phyloP scores from a whole-genome alignment of 2,329 filamentous ascomycete species.

The Exophiala aquamarina region DNA sequence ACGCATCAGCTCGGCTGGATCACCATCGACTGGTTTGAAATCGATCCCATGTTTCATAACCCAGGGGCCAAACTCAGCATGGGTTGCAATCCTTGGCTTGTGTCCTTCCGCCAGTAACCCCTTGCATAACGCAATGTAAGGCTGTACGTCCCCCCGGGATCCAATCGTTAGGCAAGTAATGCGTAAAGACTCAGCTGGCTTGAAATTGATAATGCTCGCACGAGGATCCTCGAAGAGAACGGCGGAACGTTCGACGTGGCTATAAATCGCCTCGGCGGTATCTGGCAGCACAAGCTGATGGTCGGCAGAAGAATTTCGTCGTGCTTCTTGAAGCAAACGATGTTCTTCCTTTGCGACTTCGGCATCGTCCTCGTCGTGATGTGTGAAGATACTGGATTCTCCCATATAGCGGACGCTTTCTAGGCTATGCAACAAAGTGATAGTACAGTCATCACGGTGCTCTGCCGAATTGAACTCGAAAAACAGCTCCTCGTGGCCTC shows the following conservation, averaged over 20 bases:
- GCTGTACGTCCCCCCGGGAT: constrained; percentile 92
- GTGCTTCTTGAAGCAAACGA: constrained; percentile 74
- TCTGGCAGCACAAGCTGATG: constrained; percentile 24
- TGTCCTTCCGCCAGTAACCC: constrained; percentile 86
- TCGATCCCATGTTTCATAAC: constrained; percentile 91
- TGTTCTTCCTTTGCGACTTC: constrained; percentile 78
- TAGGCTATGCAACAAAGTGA: constrained; percentile 74
- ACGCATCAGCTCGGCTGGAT: constrained; percentile 91
- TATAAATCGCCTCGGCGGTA: constrained; percentile 26
- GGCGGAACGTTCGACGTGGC: constrained; percentile 36
- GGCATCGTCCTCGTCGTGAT: constrained; percentile 68
- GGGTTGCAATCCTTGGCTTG: constrained; percentile 82
- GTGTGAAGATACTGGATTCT: constrained; percentile 66
- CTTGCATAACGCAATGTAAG: constrained; percentile 95
- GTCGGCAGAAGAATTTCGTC: constrained; percentile 47
- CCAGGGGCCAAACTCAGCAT: constrained; percentile 86
- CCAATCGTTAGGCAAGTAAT: constrained; percentile 96
- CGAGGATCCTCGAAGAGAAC: constrained; percentile 82
- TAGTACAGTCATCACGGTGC: constrained; percentile 81
- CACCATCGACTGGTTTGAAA: constrained; percentile 83
- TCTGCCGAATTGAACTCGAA: constrained; percentile 84
- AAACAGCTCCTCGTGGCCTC: constrained; percentile 92
- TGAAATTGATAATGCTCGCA: constrained; percentile 87
- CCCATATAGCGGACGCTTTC: constrained; percentile 70
- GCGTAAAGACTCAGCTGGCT: constrained; percentile 73